These are phyloP conservation scores for Apiotrichum porosum DNA, from an alignment of 1,284 basidiomycete species.

Conservation along the genomic window DNA sequence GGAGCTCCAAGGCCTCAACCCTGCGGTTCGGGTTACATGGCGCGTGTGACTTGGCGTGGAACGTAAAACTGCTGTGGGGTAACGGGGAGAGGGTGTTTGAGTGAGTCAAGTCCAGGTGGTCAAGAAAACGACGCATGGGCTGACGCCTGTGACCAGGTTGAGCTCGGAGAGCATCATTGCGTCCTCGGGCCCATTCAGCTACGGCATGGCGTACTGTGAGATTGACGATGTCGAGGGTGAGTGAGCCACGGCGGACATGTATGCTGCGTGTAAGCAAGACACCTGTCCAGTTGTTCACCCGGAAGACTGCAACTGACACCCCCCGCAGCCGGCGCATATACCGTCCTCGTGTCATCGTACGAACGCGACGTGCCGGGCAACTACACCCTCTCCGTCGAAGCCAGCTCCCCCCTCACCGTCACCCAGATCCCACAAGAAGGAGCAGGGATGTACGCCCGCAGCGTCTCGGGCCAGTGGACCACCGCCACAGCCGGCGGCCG, in stretches of 20 bases:
- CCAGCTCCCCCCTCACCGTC: conserved; percentile 52
- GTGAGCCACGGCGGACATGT: no score
- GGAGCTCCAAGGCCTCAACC: conserved; percentile 44
- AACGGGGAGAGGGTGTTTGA: conserved; percentile 66
- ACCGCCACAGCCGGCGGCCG: conserved; percentile 59
- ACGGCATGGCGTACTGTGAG: conserved; percentile 63
- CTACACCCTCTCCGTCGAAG: conserved; percentile 63
- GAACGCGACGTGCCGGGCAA: conserved; percentile 63
- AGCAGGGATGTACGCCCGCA: conserved; percentile 79
- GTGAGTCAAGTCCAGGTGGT: no score
- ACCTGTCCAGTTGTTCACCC: not conserved
- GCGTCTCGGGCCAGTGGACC: conserved; percentile 63
- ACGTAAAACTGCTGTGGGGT: conserved; percentile 70
- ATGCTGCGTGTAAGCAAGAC: no score
- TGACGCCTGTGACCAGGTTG: conserved; percentile 43
- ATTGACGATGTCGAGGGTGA: conserved; percentile 56
- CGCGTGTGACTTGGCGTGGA: conserved; percentile 65
- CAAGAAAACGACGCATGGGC: no score
- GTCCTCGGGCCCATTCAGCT: conserved; percentile 70
- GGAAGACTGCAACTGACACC: no score
- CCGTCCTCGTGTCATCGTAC: conserved; percentile 75
- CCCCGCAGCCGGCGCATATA: conserved; percentile 68
- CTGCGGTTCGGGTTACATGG: conserved; percentile 58
- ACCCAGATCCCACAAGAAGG: conserved; percentile 63
- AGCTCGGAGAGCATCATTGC: conserved; percentile 6